Evolutionary conservation across 208 protist species (phyloP), one percentile per base, ranked within the genome.

Genomic region (Trypanosomatidae sp.): DNA sequence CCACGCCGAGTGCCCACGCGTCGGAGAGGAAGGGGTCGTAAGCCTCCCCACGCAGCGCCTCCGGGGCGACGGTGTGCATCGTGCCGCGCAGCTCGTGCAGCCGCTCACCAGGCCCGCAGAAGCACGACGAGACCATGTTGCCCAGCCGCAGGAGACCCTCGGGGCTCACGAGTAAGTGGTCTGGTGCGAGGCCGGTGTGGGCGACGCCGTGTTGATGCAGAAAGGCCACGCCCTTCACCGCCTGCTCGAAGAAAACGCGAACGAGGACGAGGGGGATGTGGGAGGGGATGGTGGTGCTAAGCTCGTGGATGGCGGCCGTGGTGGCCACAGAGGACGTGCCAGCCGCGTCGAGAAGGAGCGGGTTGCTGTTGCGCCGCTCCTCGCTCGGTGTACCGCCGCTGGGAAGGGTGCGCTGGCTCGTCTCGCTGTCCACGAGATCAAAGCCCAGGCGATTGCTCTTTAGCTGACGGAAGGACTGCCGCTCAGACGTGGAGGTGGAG

Each of bases 1-100:
- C 69, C 36, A 97, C 87, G 15, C 92, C 92, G 47, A 95, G 82
- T 2, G 87, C 88, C 92, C 92, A 97, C 65, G 84, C 82, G 49
- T 97, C 92, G 9, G 87, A 83, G 58, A 91, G 76, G 66, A 90
- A 94, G 6, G 92, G 88, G 71, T 95, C 85, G 79, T 95, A 97
- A 3, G 79, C 69, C 59, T 77, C 82, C 0, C 81, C 80, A 39
- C 85, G 84, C 46, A 97, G 77, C 30, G 93, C 83, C 76, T 97
- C 90, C 28, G 92, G 92, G 2, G 92, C 89, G n/a, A 97, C 92
- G 8, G 90, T 95, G 76, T 94, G 90, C 36, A 80, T 82, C 30
- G 92, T 95, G 41, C 92, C 92, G 33, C 88, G 86, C 56, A 95
- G 79, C 39, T 91, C 90, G 25, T 71, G 64, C 67, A 87, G 71